A percentile compares a stretch with the other conserved stretches of the same genome.
Evolutionary conservation across 495 filamentous ascomycete species (phyloP).

Genomic region (Trichoderma parareesei): DNA sequence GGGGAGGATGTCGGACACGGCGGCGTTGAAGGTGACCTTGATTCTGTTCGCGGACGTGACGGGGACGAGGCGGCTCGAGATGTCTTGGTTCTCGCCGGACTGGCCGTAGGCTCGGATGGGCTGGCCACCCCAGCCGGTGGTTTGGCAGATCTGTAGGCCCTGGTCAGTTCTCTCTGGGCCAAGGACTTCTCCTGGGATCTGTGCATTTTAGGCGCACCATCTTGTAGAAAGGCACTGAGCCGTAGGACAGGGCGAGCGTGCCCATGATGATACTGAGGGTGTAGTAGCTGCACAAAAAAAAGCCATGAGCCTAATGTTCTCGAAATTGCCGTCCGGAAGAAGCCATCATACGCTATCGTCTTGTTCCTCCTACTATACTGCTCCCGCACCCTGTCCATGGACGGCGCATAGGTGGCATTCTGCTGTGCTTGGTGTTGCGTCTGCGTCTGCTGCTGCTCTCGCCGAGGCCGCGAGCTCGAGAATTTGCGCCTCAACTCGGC

Average conservation of each 20-base stretch:
- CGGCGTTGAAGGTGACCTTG: conserved; percentile 91
- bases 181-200: background rate
- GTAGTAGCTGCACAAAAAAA: conserved; percentile 54
- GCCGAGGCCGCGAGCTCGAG: conserved; percentile 17
- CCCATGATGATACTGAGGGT: conserved; percentile 77
- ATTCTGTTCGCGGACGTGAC: conserved; percentile 77
- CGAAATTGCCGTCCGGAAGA: conserved; percentile 7
- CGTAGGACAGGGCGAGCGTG: conserved; percentile 87
- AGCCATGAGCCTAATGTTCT: conserved; percentile 11
- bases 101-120: conserved; percentile 74
- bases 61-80: conserved; percentile 63
- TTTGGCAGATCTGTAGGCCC: conserved; percentile 76
- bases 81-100: conserved; percentile 49
- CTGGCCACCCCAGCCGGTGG: conserved; percentile 91
- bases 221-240: conserved; percentile 95
- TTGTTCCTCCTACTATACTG: conserved; percentile 51
- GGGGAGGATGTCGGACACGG: conserved; percentile 86
- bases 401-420: conserved; percentile 24
- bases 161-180: background rate
- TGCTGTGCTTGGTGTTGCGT: conserved; percentile 16
- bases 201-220: conserved; percentile 51
- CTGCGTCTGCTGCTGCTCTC: background rate
- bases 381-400: conserved; percentile 47
- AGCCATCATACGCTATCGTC: conserved; percentile 43
- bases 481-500: conserved; percentile 11